Base-by-base conservation (phyloP, 2,329 filamentous ascomycete species). In the Sclerotinia nivalis region DNA sequence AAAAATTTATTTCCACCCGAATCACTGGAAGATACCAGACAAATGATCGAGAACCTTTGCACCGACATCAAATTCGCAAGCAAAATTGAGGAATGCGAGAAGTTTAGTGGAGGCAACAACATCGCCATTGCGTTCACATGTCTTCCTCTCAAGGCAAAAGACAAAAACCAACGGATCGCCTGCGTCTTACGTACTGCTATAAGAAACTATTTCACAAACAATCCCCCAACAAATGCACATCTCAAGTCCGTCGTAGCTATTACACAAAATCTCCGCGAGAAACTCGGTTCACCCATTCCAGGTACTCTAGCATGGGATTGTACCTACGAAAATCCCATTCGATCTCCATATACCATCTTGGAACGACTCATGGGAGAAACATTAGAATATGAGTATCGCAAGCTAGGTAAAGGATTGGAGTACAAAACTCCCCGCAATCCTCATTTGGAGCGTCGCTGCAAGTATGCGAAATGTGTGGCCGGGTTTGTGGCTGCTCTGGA, bases 1-100 rank as follows among this genome's bases (percentile, higher is more conserved):
- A 28, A 15, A 9, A 64, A 64, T n/a, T 15, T 22, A 20, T 64
- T 64, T 43, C 61, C 61, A 52, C 61, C 61, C 1, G 31, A 64
- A 2, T 52, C 61, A 25, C 20, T 40, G 5, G 9, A 52, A 40
- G 47, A 64, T 0, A 52, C 47, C 15, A 20, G 15, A 40, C 7
- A 10, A 52, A 25, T 64, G 31, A 13, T 52, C 9, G n/a, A 49
- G 40, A 4, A 13, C 7, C 47, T 64, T 20, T 64, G 61, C 15
- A n/a, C 20, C 9, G n/a, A 37, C 0, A 64, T 52, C 34, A 22
- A 28, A 8, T 64, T 64, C 47, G 61, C 31, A 13, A n/a, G n/a
- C 47, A 31, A 43, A 7, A 25, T 64, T 22, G 9, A 40, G 1
- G 6, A 22, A 6, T 40, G 49, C 15, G 31, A 52, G 1, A 40